These are phyloP conservation scores for Corallochytrium limacisporum DNA, from an alignment of 78 protist species.

Conservation along the genomic window DNA sequence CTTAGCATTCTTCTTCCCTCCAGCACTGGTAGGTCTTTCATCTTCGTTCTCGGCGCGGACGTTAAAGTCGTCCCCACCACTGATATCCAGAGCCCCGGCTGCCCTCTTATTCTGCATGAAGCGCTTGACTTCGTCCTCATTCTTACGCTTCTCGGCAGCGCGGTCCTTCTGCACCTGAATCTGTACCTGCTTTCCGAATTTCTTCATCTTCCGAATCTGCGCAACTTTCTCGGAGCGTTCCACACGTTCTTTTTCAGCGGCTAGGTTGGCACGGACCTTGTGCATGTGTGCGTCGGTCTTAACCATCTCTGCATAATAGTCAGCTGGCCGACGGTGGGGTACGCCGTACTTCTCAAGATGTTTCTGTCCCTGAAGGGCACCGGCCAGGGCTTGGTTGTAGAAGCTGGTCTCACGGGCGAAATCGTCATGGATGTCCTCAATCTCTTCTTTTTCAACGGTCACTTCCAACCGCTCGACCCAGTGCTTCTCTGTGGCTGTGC, in stretches of 20 bases:
- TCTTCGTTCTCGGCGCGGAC: no score
- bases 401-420: background rate
- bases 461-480: slow-evolving; percentile 13
- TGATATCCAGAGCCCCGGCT: no score
- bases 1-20: no score
- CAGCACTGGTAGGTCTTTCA: no score
- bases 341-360: background rate
- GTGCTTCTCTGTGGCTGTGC: slow-evolving; percentile 1
- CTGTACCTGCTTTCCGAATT: slow-evolving; percentile 63
- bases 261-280: slow-evolving; percentile 27
- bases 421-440: slow-evolving; percentile 10
- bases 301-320: slow-evolving; percentile 85
- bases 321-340: slow-evolving; percentile 41
- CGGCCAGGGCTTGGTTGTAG: slow-evolving; percentile 25
- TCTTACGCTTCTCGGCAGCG: no score
- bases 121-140: no score
- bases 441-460: background rate
- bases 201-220: slow-evolving; percentile 46
- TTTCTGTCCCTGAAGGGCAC: slow-evolving; percentile 1
- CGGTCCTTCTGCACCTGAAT: no score
- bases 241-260: slow-evolving; percentile 27
- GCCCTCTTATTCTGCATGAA: no score
- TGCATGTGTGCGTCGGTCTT: slow-evolving; percentile 76
- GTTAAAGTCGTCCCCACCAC: no score
- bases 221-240: slow-evolving; percentile 38